Base-by-base conservation (phyloP, 352 stramenopile species). In the Phytophthora crassamura region DNA sequence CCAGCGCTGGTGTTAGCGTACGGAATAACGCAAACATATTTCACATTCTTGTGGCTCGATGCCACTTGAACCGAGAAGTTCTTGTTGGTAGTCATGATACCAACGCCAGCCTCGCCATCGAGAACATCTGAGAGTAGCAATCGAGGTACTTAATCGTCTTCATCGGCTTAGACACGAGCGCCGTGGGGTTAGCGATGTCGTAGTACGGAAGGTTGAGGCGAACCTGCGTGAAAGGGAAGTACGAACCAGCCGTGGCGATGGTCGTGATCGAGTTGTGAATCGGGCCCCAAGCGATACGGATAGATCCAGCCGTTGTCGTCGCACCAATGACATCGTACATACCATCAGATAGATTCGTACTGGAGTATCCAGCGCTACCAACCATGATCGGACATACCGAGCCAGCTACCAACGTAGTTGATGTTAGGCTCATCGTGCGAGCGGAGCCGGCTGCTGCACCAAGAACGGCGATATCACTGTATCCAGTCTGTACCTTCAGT, bases 161-260 rank as follows among this genome's bases (percentile, higher is more conserved):
- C 18, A 75, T 45, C 35, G 67, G 67, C 30, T 72, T 76, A 12
- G 15, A 34, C 25, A 75, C 59, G 11, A 75, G 55, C 30, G 46
- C 7, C 18, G 32, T 46, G 32, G 68, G 63, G 61, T 65, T 59
- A 40, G 47, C 39, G 7, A 71, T 22, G 66, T 77, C 69, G 46
- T 78, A 78, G 39, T 69, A 69, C 20, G 70, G 61, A 50, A 78
- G 67, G 28, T 67, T 36, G 5, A 50, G 9, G 2, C 42, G 42
- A 34, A 10, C 4, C 22, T 50, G 42, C n/a, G 42, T 32, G 11
- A 50, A 50, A 0, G 42, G 42, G 1, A 50, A 50, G 12, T 22
- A 20, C 11, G 2, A 34, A 0, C 42, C 42, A 49, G 42, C 35
- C 0, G 42, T 50, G 16, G 18, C 20, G 0, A 50, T 50, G 0